Base-by-base conservation (phyloP, 176 grass and related monocot genomes). In the Juncus effusus region DNA sequence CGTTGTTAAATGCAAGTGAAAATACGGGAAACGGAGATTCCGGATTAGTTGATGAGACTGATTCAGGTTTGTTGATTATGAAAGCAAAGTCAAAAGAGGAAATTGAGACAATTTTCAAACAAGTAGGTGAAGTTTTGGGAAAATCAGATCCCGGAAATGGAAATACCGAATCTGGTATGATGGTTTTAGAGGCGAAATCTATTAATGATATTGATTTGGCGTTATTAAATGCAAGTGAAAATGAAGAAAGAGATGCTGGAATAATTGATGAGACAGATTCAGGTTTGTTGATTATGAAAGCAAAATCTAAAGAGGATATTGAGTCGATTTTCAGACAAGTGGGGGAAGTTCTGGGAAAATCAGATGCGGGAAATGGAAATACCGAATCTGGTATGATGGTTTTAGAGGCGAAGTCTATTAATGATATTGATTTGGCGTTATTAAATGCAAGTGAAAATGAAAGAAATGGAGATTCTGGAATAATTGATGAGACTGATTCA, bases 211-310 rank as follows among this genome's bases (percentile, higher is more conserved):
- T 57, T n/a, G 9, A 57, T 5, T 57, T 1, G n/a, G 54, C 54
- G 7, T 16, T 16, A 6, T 16, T 13, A 16, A 13, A 57, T 57
- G 12, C 54, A 16, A 56, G 36, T 70, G 51, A 70, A 70, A 14
- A 39, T 69, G 35, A 7, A 56, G 47, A 69, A 38, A 54, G 66
- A 54, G 66, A 69, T 56, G n/a, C 51, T 54, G 50, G 10, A 56
- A 38, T 16, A 40, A 28, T 56, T 36, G 51, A 70, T 40, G 66
- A 70, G 66, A 70, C 51, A 15, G 51, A 65, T 52, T 82, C 51
- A n/a, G 59, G 62, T 36, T 14, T 77, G 66, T 59, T 75, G 54
- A 59, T 65, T 77, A 35, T 66, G 42, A 67, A 77, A 72, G 66
- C 65, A 10, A 77, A 64, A 28, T 65, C 51, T 35, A 12, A 64